Evolutionary conservation across 495 filamentous ascomycete genomes (phyloP).

Genomic region (Xylaria flabelliformis): DNA sequence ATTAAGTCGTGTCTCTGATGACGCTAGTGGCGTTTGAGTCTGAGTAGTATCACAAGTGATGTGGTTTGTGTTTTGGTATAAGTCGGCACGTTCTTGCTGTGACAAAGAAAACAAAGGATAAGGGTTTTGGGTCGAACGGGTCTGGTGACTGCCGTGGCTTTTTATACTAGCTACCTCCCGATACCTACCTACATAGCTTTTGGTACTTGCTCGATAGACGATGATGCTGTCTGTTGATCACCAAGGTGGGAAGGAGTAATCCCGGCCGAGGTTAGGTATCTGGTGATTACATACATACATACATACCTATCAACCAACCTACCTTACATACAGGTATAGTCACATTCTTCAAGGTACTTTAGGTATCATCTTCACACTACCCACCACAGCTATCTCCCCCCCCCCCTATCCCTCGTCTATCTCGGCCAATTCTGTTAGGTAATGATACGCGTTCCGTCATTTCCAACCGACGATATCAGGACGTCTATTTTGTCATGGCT

Average conservation of each 20-base stretch:
- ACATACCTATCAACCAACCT: neutral
- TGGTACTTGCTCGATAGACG: neutral
- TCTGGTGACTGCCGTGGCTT: conserved; percentile 9
- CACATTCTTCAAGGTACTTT: neutral
- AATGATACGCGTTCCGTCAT: conserved; percentile 12
- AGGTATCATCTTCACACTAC: conserved; percentile 7
- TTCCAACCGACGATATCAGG: neutral
- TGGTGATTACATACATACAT: neutral
- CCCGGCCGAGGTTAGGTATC: neutral
- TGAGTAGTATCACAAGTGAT: neutral
- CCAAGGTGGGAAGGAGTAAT: conserved; percentile 4
- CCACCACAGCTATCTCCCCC: neutral
- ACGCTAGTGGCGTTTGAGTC: conserved; percentile 18
- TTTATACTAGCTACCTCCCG: conserved; percentile 18
- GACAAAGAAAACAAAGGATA: conserved; percentile 26
- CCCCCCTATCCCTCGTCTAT: neutral
- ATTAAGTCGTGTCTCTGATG: neutral
- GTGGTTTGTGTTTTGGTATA: neutral
- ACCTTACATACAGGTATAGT: neutral
- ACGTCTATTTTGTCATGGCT: neutral
- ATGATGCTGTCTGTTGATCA: conserved; percentile 16
- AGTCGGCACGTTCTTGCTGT: conserved; percentile 16
- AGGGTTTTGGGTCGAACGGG: neutral
- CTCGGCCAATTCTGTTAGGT: neutral
- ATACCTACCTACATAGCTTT: neutral